Evolutionary conservation across 2,329 filamentous ascomycete genomes (phyloP).

Genomic region (Aspergillus nomiae): DNA sequence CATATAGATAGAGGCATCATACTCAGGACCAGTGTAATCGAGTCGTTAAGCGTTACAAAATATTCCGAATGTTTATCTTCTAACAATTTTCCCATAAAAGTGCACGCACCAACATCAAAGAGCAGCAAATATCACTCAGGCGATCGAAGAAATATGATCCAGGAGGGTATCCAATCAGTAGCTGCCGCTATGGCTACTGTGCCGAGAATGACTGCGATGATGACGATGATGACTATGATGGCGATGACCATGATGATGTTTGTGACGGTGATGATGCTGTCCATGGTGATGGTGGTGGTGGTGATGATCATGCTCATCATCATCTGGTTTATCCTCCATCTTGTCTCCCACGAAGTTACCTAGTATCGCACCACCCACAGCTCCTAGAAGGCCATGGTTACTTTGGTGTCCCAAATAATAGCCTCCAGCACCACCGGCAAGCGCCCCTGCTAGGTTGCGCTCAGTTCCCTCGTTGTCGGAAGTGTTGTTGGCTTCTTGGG

Average conservation of each 20-base stretch:
- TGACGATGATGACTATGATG: constrained; percentile 17
- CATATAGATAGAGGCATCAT: not conserved
- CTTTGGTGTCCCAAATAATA: constrained; percentile 59
- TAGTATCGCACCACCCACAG: constrained; percentile 58
- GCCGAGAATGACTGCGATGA: constrained; percentile 27
- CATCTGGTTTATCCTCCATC: constrained; percentile 46
- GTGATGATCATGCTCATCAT: constrained; percentile 9
- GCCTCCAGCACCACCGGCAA: constrained; percentile 60
- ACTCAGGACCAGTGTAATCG: not conserved
- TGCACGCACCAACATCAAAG: not conserved
- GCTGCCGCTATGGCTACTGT: constrained; percentile 20
- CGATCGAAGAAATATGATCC: not conserved
- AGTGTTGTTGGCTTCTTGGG: constrained; percentile 30
- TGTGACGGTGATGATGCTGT: constrained; percentile 17
- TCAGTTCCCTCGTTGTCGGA: constrained; percentile 52
- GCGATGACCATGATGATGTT: constrained; percentile 13
- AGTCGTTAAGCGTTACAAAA: not conserved
- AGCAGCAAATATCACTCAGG: not conserved
- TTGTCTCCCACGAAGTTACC: constrained; percentile 60
- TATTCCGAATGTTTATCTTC: not conserved
- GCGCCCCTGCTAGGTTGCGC: constrained; percentile 58
- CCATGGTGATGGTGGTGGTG: constrained; percentile 21
- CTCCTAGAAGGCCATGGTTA: constrained; percentile 60
- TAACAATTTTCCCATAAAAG: not conserved
- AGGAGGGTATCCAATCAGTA: not conserved